These are phyloP conservation scores for Petunia axillaris DNA, from an alignment of 257 asterid genomes.

Conservation along the genomic window DNA sequence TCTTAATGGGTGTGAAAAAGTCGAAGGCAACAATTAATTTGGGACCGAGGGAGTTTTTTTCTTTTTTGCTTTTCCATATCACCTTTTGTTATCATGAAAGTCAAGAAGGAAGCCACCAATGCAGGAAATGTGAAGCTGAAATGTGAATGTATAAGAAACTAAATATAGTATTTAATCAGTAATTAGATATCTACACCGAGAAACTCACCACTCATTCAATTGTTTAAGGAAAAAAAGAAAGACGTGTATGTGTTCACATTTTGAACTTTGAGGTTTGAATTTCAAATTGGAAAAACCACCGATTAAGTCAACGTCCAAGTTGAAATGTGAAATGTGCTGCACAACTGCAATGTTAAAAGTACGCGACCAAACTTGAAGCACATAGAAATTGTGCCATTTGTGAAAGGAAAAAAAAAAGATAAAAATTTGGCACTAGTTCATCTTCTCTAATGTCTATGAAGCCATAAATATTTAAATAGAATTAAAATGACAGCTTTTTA, in stretches of 20 bases:
- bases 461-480: not conserved
- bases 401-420: too few species aligned
- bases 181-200: too few species aligned
- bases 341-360: constrained; percentile 4
- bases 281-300: not conserved
- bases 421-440: not conserved
- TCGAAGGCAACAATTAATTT: too few species aligned
- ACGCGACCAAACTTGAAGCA: not conserved
- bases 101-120: too few species aligned
- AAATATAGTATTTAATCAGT: too few species aligned
- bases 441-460: not conserved
- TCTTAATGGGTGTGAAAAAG: too few species aligned
- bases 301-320: not conserved
- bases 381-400: not conserved
- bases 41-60: too few species aligned
- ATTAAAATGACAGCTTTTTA: not conserved
- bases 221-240: not conserved
- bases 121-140: too few species aligned
- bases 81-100: not conserved
- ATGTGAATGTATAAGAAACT: too few species aligned
- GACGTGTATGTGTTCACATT: not conserved
- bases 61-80: not conserved
- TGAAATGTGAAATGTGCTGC: constrained; percentile 19
- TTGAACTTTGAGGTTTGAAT: too few species aligned
- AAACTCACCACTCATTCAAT: not conserved